Conservation (phyloP, 768 basidiomycete genomes). For the Trametes cingulata region DNA sequence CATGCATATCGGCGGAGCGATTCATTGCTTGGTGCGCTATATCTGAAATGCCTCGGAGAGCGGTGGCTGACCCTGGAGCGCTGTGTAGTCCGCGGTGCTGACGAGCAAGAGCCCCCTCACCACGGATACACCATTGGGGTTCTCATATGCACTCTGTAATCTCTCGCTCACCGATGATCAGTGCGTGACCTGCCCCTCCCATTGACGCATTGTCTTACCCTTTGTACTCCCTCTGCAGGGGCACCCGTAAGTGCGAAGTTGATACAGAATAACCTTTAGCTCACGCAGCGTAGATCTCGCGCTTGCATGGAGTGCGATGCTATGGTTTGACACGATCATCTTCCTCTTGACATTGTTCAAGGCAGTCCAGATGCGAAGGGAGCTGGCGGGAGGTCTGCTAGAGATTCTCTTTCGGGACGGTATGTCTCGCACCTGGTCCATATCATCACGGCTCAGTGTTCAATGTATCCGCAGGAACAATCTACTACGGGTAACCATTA, state of each 20-base stretch:
- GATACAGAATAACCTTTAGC: not conserved
- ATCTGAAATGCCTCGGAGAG: no score
- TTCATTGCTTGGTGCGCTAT: not conserved
- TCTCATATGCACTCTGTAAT: not conserved
- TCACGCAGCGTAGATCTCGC: slow-evolving; percentile 4
- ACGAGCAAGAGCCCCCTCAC: slow-evolving; percentile 10
- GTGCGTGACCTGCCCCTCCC: not conserved
- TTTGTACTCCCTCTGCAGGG: not conserved
- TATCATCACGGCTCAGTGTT: no score
- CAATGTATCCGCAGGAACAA: not conserved
- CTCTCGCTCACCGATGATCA: slow-evolving; percentile 9
- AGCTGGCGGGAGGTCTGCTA: not conserved
- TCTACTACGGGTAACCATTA: slow-evolving; percentile 13
- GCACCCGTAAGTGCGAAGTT: slow-evolving; percentile 15
- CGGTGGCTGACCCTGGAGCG: no score
- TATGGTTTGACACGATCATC: not conserved
- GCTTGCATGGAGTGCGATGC: not conserved
- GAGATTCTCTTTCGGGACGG: slow-evolving; percentile 8
- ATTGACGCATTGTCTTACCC: no score
- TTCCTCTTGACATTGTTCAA: slow-evolving; percentile 2
- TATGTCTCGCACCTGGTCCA: not conserved
- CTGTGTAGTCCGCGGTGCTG: slow-evolving; percentile 1
- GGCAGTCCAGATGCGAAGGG: slow-evolving; percentile 9
- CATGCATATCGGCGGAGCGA: not conserved
- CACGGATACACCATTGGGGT: not conserved